Evolutionary conservation across 306 rosid species (phyloP).

Genomic region (Sphenostylis stenocarpa): DNA sequence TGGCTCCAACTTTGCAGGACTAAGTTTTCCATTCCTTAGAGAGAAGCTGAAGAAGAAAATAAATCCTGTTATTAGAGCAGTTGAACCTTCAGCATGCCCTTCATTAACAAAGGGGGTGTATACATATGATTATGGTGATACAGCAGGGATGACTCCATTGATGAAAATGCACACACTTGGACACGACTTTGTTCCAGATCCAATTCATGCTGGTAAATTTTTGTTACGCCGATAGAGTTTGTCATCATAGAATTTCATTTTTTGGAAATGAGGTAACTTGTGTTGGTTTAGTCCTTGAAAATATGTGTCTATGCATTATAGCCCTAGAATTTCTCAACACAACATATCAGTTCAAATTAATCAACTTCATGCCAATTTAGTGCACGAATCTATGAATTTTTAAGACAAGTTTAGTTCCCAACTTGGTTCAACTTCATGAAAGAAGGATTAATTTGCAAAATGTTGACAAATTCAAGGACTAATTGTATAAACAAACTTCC

Average conservation of each 20-base stretch:
- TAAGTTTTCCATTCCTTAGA: constrained; percentile 83
- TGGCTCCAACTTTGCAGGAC: constrained; percentile 95
- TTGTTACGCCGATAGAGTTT: constrained; percentile 4
- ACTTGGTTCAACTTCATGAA: background rate
- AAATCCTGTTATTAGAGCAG: constrained; percentile 82
- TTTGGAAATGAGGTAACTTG: background rate
- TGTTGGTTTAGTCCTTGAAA: background rate
- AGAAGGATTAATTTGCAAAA: background rate
- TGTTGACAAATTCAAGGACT: background rate
- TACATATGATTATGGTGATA: constrained; percentile 84
- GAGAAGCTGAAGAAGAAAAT: constrained; percentile 81
- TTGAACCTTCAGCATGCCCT: constrained; percentile 92
- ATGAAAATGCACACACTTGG: constrained; percentile 99
- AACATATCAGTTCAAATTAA: background rate
- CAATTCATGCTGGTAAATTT: constrained; percentile 85
- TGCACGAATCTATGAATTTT: background rate
- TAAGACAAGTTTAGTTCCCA: background rate
- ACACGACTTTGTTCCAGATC: constrained; percentile 89
- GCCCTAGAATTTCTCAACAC: background rate
- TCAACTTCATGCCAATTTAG: background rate
- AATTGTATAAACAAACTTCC: background rate
- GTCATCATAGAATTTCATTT: background rate
- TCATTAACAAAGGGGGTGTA: constrained; percentile 88
- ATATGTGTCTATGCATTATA: background rate
- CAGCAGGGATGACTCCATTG: constrained; percentile 91